These are phyloP conservation scores for Manihot esculenta DNA, from an alignment of 441 rosid genomes.

Conservation along the genomic window DNA sequence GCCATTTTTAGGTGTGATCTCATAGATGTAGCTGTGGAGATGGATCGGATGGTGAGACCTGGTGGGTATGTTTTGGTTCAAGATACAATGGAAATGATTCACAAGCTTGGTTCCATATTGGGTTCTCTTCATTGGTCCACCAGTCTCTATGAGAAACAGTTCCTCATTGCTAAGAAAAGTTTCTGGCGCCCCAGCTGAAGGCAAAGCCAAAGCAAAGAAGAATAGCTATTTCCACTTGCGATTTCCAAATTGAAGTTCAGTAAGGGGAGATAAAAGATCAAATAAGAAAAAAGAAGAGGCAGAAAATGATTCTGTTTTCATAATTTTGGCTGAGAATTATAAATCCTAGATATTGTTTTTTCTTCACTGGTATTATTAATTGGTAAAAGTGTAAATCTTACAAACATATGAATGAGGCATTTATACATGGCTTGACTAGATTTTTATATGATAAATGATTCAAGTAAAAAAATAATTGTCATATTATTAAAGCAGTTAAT, in stretches of 20 bases:
- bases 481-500: too few species aligned
- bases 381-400: not conserved
- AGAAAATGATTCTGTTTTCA: not conserved
- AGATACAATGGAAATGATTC: constrained; percentile 56
- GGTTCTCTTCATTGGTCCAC: constrained; percentile 70
- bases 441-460: too few species aligned
- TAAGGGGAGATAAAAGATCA: not conserved
- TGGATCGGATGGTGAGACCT: constrained; percentile 78
- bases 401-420: not conserved
- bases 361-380: not conserved
- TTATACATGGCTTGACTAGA: too few species aligned
- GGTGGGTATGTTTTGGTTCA: constrained; percentile 73
- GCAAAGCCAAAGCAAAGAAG: constrained; percentile 1
- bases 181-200: constrained; percentile 71
- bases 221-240: not conserved
- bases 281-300: not conserved
- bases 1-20: constrained; percentile 57
- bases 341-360: not conserved
- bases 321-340: not conserved
- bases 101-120: constrained; percentile 50
- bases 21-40: constrained; percentile 55
- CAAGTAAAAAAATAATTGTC: too few species aligned
- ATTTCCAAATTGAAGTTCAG: not conserved
- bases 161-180: constrained; percentile 66
- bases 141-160: constrained; percentile 51